Conservation (phyloP, 1,139 yeast genomes). For the Sugiyamaella japonica region DNA sequence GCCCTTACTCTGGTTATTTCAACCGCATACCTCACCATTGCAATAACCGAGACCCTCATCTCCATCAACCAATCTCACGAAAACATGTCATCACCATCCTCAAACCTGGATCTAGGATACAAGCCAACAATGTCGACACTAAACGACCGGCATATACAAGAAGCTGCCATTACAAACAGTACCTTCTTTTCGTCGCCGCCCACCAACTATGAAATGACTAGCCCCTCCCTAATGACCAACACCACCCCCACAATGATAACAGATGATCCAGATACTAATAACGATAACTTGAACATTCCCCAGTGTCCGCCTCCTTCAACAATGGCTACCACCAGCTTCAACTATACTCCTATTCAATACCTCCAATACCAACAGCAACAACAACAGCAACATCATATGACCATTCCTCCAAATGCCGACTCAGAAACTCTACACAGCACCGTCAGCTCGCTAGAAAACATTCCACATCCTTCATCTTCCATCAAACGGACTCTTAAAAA, state of each 20-base stretch:
- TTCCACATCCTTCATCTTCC: neutral
- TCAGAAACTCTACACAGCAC: slow-evolving; percentile 3
- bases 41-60: slow-evolving; percentile 17
- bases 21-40: slow-evolving; percentile 18
- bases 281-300: neutral
- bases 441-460: slow-evolving; percentile 5
- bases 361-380: slow-evolving; percentile 1
- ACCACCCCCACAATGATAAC: neutral
- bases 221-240: slow-evolving; percentile 1
- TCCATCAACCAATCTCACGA: neutral
- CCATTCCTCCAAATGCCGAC: neutral
- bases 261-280: neutral
- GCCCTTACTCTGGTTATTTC: slow-evolving; percentile 20
- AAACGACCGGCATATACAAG: slow-evolving; percentile 15
- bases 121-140: slow-evolving; percentile 10
- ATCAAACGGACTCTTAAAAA: slow-evolving; percentile 15
- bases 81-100: neutral
- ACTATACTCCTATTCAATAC: slow-evolving; percentile 8
- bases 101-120: neutral
- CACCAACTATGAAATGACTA: slow-evolving; percentile 2
- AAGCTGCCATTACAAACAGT: slow-evolving; percentile 11
- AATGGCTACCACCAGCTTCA: slow-evolving; percentile 4
- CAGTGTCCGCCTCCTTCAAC: neutral
- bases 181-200: slow-evolving; percentile 5
- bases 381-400: neutral